These are phyloP conservation scores for Cyphellophora europaea DNA, from an alignment of 2,329 filamentous ascomycete genomes.

Conservation along the genomic window DNA sequence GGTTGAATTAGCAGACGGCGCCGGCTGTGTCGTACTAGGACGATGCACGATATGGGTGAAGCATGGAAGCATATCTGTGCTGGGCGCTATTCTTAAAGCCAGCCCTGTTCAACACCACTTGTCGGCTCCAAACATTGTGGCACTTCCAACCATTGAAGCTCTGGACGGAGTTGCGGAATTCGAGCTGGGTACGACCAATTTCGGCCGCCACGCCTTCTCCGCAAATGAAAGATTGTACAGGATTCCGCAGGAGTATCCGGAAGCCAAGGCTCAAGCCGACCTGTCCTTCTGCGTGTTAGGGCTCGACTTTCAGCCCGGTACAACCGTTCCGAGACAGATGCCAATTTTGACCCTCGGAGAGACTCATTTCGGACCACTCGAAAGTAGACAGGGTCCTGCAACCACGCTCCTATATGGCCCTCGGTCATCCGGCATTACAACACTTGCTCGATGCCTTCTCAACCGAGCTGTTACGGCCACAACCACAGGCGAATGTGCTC, in stretches of 20 bases:
- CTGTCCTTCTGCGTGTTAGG: constrained; percentile 12
- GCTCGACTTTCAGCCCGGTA: constrained; percentile 14
- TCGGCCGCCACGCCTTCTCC: not conserved
- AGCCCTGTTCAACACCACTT: constrained; percentile 35
- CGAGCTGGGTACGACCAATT: constrained; percentile 8
- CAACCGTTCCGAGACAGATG: no score
- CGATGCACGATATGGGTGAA: constrained; percentile 49
- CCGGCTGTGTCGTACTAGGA: constrained; percentile 34
- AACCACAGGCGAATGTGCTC: constrained; percentile 30
- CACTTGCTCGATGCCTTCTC: constrained; percentile 44
- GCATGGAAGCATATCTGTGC: constrained; percentile 45
- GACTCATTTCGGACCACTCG: no score
- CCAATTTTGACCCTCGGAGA: no score
- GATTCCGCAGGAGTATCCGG: not conserved
- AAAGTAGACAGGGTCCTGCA: no score
- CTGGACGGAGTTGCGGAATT: constrained; percentile 10
- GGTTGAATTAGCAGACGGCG: not conserved
- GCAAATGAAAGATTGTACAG: not conserved
- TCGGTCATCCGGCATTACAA: constrained; percentile 51
- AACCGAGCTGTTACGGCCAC: constrained; percentile 40
- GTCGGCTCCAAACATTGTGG: constrained; percentile 48
- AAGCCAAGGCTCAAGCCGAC: not conserved
- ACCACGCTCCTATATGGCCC: constrained; percentile 46
- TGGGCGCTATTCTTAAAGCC: constrained; percentile 48
- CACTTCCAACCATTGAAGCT: constrained; percentile 42